Conservation (phyloP, 345 rosid genomes). For the Abelmoschus esculentus region DNA sequence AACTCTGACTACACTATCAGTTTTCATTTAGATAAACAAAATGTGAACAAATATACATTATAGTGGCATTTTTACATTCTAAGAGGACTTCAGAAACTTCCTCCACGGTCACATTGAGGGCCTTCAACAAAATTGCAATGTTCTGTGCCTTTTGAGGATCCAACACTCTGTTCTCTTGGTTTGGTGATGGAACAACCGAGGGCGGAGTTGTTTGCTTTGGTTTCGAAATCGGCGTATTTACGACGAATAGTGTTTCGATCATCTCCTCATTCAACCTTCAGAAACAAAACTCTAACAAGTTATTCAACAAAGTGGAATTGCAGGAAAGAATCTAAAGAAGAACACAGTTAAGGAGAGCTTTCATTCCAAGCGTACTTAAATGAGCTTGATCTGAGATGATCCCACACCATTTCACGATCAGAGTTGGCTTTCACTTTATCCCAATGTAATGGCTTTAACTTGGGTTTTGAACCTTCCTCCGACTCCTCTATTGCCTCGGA, state of each 20-base stretch:
- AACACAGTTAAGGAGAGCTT: not conserved
- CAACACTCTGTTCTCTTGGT: slow-evolving; percentile 73
- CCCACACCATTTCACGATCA: slow-evolving; percentile 20
- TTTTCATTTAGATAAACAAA: no score
- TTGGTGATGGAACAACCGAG: slow-evolving; percentile 38
- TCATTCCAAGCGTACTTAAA: slow-evolving; percentile 2
- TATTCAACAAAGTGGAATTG: not conserved
- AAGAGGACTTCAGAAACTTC: slow-evolving; percentile 96
- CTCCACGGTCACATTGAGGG: slow-evolving; percentile 83
- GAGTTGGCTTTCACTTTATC: slow-evolving; percentile 21
- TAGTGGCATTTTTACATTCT: slow-evolving; percentile 43
- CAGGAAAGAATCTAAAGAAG: not conserved
- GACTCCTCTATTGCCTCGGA: slow-evolving; percentile 18
- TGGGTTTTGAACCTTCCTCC: slow-evolving; percentile 29
- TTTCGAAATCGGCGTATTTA: slow-evolving; percentile 46
- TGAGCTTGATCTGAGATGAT: slow-evolving; percentile 21
- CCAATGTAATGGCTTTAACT: slow-evolving; percentile 19
- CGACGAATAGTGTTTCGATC: slow-evolving; percentile 73
- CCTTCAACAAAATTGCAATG: slow-evolving; percentile 83
- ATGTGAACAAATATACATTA: not conserved
- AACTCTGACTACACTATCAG: no score
- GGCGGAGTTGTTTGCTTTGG: slow-evolving; percentile 48
- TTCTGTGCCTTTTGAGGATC: slow-evolving; percentile 96
- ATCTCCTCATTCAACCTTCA: slow-evolving; percentile 87
- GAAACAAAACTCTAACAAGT: slow-evolving; percentile 11